Evolutionary conservation across 2,329 filamentous ascomycete genomes (phyloP).

Genomic region (Hypoxylon sp.): DNA sequence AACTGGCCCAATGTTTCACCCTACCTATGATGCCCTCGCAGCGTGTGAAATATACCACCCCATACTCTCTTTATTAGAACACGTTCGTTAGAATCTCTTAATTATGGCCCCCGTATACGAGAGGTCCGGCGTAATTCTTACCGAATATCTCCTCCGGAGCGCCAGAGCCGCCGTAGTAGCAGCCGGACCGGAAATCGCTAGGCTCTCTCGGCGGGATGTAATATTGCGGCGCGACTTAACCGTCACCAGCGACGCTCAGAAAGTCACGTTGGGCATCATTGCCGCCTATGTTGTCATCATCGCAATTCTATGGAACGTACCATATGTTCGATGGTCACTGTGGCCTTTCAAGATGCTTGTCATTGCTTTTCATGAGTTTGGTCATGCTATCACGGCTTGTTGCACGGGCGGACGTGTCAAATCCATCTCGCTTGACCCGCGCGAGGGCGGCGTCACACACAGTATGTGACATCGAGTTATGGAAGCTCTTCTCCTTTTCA

Average conservation of each 20-base stretch:
- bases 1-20: conserved; percentile 8
- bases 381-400: conserved; percentile 79
- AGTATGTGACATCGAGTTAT: conserved; percentile 50
- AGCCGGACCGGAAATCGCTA: conserved; percentile 46
- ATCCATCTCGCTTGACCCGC: conserved; percentile 79
- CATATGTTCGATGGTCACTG: conserved; percentile 78
- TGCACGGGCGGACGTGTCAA: conserved; percentile 80
- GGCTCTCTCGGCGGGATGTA: conserved; percentile 44
- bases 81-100: conserved; percentile 21
- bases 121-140: conserved; percentile 39
- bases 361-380: conserved; percentile 85
- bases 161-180: conserved; percentile 46
- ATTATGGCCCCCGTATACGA: conserved; percentile 48
- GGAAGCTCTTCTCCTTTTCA: not conserved
- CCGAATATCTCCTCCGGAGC: conserved; percentile 45
- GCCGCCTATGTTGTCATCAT: conserved; percentile 79
- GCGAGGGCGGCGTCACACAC: conserved; percentile 82
- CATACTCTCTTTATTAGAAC: conserved; percentile 16
- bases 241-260: conserved; percentile 74
- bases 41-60: conserved; percentile 7
- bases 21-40: conserved; percentile 22
- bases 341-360: conserved; percentile 93
- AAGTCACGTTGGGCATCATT: conserved; percentile 78
- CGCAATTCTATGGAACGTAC: conserved; percentile 82
- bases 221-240: conserved; percentile 66